Evolutionary conservation across 1,284 basidiomycete genomes (phyloP), one percentile per base, ranked within the genome.

Genomic region (Microbotryum scabiosae): DNA sequence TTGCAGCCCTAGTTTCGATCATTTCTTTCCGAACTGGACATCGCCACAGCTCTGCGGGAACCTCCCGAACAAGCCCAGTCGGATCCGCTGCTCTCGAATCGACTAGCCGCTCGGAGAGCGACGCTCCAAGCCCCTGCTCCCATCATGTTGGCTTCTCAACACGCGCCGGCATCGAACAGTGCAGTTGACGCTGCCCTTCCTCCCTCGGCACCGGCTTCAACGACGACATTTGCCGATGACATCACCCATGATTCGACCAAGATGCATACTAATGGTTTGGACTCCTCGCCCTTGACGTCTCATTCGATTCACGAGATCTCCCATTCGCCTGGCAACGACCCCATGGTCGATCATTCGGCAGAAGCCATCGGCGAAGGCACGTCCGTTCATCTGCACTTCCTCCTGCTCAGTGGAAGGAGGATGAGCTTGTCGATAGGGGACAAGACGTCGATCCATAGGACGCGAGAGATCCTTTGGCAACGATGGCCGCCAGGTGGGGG

Each of bases 401-500:
- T 65, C 3, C 44, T 62, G 7, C 25, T 57, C 12, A 50, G 46
- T 18, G 63, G 63, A 7, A 28, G 48, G 36, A 26, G 63, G 14
- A 54, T 16, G 41, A 32, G 52, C 5, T 44, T 52, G 36, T 30
- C 14, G 5, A 55, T 57, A 4, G 48, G 47, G 1, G 14, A 7
- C 4, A 28, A 43, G 2, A 56, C 58, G 12, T 45, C 54, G n/a
- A 55, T 62, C 26, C 46, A 25, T 2, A 30, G 41, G 5, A 52
- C 56, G 4, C 30, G 46, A 8, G 14, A 32, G 12, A 32, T 43
- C 10, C 51, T 62, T 25, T 57, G 51, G 51, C 6, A 41, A 5
- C 57, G 56, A 2, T 65, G 60, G 60, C 63, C 63, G 1, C 32
- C 20, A 21, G 63, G 63, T 57, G 45, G 32, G 54, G 7, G 3